Evolutionary conservation across 768 basidiomycete species (phyloP).

Genomic region (Chlorophyllum brunneum): DNA sequence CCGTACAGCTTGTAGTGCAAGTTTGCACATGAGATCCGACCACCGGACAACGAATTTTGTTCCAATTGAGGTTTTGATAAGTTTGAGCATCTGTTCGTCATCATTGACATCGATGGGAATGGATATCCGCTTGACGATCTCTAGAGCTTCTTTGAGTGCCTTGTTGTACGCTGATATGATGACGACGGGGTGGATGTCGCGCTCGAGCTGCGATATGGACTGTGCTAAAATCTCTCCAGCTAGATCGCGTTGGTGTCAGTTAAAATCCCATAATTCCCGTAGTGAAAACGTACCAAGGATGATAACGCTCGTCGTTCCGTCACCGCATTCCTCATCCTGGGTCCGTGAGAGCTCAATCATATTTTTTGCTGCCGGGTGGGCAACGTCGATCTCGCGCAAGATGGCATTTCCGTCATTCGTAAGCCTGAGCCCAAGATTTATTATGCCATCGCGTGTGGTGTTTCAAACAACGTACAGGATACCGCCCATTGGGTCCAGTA

Average conservation of each 20-base stretch:
- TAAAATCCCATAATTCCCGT: neutral
- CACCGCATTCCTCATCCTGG: slow-evolving; percentile 98
- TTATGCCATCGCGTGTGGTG: slow-evolving; percentile 1
- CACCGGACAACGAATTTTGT: slow-evolving; percentile 97
- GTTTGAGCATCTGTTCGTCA: slow-evolving; percentile 88
- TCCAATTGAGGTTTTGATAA: slow-evolving; percentile 98
- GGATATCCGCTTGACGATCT: slow-evolving; percentile 84
- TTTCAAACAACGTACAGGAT: slow-evolving; percentile 64
- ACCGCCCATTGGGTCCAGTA: slow-evolving; percentile 98
- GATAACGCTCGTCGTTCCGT: slow-evolving; percentile 97
- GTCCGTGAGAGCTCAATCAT: slow-evolving; percentile 99
- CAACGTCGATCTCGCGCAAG: slow-evolving; percentile 96
- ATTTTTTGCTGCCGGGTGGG: slow-evolving; percentile 98
- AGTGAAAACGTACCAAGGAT: slow-evolving; percentile 69
- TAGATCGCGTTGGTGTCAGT: slow-evolving; percentile 8
- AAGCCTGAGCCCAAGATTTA: slow-evolving; percentile 36
- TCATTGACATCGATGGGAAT: slow-evolving; percentile 83
- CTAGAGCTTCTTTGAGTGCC: slow-evolving; percentile 87
- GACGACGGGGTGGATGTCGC: slow-evolving; percentile 97
- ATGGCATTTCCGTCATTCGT: slow-evolving; percentile 99
- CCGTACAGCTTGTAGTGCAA: slow-evolving; percentile 89
- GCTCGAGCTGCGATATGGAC: slow-evolving; percentile 87
- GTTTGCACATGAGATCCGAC: slow-evolving; percentile 95
- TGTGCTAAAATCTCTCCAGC: slow-evolving; percentile 98
- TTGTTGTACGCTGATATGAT: slow-evolving; percentile 99